Conservation (phyloP, 305 asterid species). For the Petunia hybrid region DNA sequence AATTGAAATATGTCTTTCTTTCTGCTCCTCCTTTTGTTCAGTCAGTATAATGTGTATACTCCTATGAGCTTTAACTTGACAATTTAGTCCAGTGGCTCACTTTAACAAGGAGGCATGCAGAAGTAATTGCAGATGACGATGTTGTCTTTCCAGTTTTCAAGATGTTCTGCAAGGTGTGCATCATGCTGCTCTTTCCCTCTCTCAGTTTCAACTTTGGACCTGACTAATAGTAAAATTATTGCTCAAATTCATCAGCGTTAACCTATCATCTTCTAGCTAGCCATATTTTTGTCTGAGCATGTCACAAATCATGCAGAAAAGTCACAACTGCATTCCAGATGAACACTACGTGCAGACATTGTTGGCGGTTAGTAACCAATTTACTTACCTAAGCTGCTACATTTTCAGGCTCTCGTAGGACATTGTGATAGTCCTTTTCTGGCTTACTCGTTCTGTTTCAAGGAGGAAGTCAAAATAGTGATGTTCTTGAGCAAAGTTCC, state of each 20-base stretch:
- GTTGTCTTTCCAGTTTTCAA: slow-evolving; percentile 65
- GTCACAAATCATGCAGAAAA: slow-evolving; percentile 64
- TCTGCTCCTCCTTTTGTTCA: background rate
- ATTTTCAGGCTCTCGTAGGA: no score
- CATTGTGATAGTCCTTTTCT: no score
- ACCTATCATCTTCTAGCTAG: background rate
- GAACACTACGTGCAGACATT: slow-evolving; percentile 94
- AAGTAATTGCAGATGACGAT: slow-evolving; percentile 72
- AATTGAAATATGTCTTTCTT: background rate
- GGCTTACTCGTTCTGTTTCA: background rate
- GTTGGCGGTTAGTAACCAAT: slow-evolving; percentile 66
- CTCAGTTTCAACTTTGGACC: background rate
- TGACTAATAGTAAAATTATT: background rate
- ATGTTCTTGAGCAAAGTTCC: background rate
- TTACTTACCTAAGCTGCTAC: background rate
- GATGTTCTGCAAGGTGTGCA: slow-evolving; percentile 80
- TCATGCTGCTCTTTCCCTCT: background rate
- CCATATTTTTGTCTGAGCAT: background rate
- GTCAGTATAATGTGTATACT: background rate
- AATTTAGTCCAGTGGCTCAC: slow-evolving; percentile 78
- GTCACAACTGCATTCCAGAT: slow-evolving; percentile 94
- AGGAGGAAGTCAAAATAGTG: background rate
- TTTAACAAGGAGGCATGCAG: slow-evolving; percentile 78
- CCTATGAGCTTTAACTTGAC: background rate
- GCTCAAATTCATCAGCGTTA: background rate